These are phyloP conservation scores for Neoscytalidium dimidiatum DNA, from an alignment of 2,329 filamentous ascomycete species.

Conservation along the genomic window DNA sequence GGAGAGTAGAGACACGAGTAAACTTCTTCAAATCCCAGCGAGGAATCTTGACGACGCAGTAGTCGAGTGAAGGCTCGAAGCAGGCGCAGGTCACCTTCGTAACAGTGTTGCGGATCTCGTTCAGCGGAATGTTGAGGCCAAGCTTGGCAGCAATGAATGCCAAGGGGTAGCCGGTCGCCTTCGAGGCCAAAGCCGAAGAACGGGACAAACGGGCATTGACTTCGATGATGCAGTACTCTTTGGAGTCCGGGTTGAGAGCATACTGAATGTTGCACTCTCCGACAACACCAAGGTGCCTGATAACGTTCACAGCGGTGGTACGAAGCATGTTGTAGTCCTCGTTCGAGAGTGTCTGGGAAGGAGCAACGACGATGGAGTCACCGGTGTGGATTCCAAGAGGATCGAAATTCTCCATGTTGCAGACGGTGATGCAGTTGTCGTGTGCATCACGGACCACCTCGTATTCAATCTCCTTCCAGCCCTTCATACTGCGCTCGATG, in stretches of 20 bases:
- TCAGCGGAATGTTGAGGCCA: constrained; percentile 89
- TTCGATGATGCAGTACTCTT: constrained; percentile 98
- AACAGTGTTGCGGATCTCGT: constrained; percentile 94
- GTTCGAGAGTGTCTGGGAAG: constrained; percentile 93
- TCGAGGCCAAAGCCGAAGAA: constrained; percentile 93
- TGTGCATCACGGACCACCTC: constrained; percentile 94
- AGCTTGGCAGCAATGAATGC: constrained; percentile 97
- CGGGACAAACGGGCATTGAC: constrained; percentile 95
- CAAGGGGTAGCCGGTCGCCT: constrained; percentile 93
- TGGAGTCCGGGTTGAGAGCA: constrained; percentile 90
- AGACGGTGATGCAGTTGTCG: constrained; percentile 99
- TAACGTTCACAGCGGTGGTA: constrained; percentile 95
- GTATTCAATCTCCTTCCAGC: constrained; percentile 99
- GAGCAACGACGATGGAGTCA: constrained; percentile 96
- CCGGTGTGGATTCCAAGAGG: constrained; percentile 97
- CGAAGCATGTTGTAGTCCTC: constrained; percentile 99
- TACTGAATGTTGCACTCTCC: constrained; percentile 99
- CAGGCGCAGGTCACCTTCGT: constrained; percentile 95
- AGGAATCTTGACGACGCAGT: constrained; percentile 98
- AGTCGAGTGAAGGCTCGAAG: constrained; percentile 97
- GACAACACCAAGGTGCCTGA: constrained; percentile 93
- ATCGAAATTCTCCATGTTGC: constrained; percentile 99
- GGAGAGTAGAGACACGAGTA: constrained; percentile 89
- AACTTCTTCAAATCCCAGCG: constrained; percentile 99
- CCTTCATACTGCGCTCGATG: constrained; percentile 98